Base-by-base conservation (phyloP, 2,329 filamentous ascomycete genomes). In the Dactylella cylindrospora region DNA sequence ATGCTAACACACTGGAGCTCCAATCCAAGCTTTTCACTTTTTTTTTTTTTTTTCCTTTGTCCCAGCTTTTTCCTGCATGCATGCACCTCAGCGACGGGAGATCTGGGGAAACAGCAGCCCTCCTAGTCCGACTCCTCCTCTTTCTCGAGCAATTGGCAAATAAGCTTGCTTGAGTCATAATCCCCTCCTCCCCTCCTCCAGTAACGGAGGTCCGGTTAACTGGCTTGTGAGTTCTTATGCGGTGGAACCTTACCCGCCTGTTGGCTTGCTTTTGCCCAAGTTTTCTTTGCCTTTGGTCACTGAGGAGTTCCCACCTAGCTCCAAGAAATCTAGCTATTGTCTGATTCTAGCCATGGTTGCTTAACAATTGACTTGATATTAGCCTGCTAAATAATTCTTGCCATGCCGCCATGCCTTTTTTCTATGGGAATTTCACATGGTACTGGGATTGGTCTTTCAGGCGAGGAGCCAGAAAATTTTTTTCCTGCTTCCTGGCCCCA, bases 221-320 rank as follows among this genome's bases (percentile, higher is more conserved):
- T n/a, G n/a, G n/a, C n/a, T n/a, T 22, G 19, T 62, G 57, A 50
- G 57, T 33, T 22, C 57, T 43, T 54, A 53, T 62, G 57, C 57
- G 57, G 57, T 62, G 57, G 57, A 62, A 62, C 57, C 54, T 46
- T 61, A 52, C 40, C 53, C 53, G 53, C 45, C 39, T 31, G 53
- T 45, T 45, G 53, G 53, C 53, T 43, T 44, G 35, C 43, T 43
- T 19, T 38, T 41, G n/a, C n/a, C n/a, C n/a, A n/a, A n/a, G n/a
- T n/a, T n/a, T n/a, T n/a, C n/a, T n/a, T n/a, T n/a, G n/a, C n/a
- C n/a, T n/a, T n/a, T n/a, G n/a, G n/a, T n/a, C n/a, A n/a, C n/a
- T n/a, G 29, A 50, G 19, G 39, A 55, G 51, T 47, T 55, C 41
- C 41, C 43, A 55, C 51, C 39, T 50, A 35, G 35, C n/a, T n/a